phyloP scores from a whole-genome alignment of 345 rosid species.

The Arabidopsis thaliana region DNA sequence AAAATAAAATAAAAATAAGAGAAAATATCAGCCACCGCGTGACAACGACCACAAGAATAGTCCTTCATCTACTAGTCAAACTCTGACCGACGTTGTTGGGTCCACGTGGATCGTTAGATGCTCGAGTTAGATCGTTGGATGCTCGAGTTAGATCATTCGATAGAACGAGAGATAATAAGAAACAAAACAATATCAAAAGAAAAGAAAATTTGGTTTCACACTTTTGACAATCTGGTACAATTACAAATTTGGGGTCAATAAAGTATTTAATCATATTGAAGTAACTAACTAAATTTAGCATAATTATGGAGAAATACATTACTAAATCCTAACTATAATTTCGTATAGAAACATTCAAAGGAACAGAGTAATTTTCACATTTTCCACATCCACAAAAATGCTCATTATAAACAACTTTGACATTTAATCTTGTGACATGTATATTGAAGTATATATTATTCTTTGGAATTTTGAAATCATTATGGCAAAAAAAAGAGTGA shows the following conservation, averaged over 20 bases:
- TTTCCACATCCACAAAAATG: background rate
- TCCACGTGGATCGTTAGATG: constrained; percentile 25
- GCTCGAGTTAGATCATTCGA: background rate
- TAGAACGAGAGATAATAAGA: background rate
- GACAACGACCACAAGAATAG: constrained; percentile 28
- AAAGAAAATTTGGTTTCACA: background rate
- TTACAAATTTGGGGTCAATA: background rate
- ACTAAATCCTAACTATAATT: background rate
- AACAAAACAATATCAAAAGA: background rate
- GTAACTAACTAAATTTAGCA: background rate
- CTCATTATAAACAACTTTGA: background rate
- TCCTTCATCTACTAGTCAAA: constrained; percentile 40
- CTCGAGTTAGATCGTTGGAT: background rate
- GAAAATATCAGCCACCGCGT: constrained; percentile 33
- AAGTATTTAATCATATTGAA: constrained; percentile 1
- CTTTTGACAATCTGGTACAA: background rate
- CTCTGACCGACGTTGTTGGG: constrained; percentile 25
- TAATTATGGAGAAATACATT: background rate
- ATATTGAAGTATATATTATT: background rate
- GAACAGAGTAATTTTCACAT: background rate
- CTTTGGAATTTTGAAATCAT: background rate
- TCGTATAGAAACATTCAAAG: too few species aligned
- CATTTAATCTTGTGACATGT: too few species aligned
- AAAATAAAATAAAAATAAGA: background rate
- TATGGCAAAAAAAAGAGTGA: background rate